Conservation (phyloP, 192 early-diverging fungal genomes). For the Chytriomyces sp. region DNA sequence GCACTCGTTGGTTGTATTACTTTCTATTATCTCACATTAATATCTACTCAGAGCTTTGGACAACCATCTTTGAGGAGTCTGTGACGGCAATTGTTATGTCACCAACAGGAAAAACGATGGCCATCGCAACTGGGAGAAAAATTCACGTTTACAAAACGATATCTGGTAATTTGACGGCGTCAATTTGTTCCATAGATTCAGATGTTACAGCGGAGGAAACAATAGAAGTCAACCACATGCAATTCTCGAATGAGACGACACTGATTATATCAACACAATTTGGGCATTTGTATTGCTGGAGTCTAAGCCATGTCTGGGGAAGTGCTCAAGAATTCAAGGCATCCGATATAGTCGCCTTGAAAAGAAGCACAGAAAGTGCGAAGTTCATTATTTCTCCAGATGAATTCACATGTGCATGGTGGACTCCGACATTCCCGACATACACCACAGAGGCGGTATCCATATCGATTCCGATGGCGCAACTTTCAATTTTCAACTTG, state of each 20-base stretch:
- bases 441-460: no score
- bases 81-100: slow-evolving; percentile 4
- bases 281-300: slow-evolving; percentile 6
- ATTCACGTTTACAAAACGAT: slow-evolving; percentile 7
- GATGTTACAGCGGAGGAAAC: background rate
- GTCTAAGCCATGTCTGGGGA: slow-evolving; percentile 2
- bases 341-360: background rate
- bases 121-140: background rate
- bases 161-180: background rate
- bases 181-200: background rate
- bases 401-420: slow-evolving; percentile 3
- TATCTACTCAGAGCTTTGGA: slow-evolving; percentile 16
- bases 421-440: no score
- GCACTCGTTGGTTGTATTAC: no score
- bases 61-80: background rate
- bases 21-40: no score
- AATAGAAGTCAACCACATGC: background rate
- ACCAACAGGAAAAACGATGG: slow-evolving; percentile 2
- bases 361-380: background rate
- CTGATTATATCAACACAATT: slow-evolving; percentile 19
- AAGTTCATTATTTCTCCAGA: slow-evolving; percentile 1
- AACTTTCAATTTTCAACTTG: slow-evolving; percentile 8
- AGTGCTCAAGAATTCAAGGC: slow-evolving; percentile 6
- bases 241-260: slow-evolving; percentile 2
- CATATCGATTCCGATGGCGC: background rate